Percentiles rank a stretch among this genome's conserved stretches.
phyloP scores from a whole-genome alignment of 106 monocot species.

The Allium fistulosum region DNA sequence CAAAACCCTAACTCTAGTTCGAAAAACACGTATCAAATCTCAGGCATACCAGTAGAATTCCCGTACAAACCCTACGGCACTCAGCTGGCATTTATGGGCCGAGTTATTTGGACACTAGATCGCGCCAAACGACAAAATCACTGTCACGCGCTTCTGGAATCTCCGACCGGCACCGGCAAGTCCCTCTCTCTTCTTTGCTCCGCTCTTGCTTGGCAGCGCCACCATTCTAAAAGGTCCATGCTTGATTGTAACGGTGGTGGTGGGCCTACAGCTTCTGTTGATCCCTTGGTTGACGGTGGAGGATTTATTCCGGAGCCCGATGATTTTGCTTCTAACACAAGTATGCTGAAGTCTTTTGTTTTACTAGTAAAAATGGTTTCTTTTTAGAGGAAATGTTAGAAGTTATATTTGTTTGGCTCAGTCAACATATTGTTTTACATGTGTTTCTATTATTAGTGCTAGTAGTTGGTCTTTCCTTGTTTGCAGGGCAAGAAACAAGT shows the following conservation, averaged over 20 bases:
- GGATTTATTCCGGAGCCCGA: conserved; percentile 72
- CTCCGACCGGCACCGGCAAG: conserved; percentile 97
- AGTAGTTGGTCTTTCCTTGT: too few relatives aligned
- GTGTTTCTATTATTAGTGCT: too few relatives aligned
- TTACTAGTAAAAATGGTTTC: too few relatives aligned
- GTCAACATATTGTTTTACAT: too few relatives aligned
- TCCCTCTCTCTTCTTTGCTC: conserved; percentile 97
- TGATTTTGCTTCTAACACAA: too few relatives aligned
- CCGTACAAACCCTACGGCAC: conserved; percentile 95
- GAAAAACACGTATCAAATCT: conserved; percentile 56
- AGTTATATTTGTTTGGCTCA: too few relatives aligned
- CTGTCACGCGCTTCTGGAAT: conserved; percentile 92
- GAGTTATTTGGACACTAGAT: conserved; percentile 82
- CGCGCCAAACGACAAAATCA: conserved; percentile 66
- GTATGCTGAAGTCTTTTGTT: too few relatives aligned
- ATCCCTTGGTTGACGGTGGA: conserved; percentile 71
- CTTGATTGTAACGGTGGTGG: not conserved
- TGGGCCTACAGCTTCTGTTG: conserved; percentile 3
- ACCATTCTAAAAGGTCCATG: conserved; percentile 1
- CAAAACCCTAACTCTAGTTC: conserved; percentile 21
- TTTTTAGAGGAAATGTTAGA: too few relatives aligned
- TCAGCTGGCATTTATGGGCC: conserved; percentile 96
- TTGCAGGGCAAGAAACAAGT: too few relatives aligned
- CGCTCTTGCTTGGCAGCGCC: conserved; percentile 82
- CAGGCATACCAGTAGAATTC: conserved; percentile 89